Evolutionary conservation across 2,329 filamentous ascomycete species (phyloP).

Genomic region (Arthrobotrys sinensis): DNA sequence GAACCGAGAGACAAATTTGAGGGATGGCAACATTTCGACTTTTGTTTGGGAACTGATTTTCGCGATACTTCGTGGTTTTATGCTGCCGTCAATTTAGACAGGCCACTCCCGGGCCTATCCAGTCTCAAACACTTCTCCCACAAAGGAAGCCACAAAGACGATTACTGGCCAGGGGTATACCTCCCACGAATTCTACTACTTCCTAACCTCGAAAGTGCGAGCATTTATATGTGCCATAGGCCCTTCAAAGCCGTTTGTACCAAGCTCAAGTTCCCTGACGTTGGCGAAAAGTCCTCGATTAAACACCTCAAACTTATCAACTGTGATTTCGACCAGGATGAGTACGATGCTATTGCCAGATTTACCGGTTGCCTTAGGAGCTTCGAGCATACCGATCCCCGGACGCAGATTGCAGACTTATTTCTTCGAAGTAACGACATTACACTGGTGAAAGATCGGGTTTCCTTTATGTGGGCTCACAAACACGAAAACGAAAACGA

Average conservation of each 20-base stretch:
- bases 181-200: slow-evolving; percentile 15
- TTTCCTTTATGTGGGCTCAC: background rate
- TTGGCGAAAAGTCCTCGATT: slow-evolving; percentile 1
- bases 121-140: slow-evolving; percentile 25
- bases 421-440: background rate
- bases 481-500: too few species aligned
- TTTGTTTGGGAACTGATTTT: background rate
- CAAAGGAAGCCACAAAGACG: background rate
- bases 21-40: background rate
- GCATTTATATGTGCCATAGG: background rate
- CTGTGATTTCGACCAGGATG: background rate
- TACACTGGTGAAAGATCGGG: background rate
- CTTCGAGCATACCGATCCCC: background rate
- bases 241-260: background rate
- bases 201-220: slow-evolving; percentile 4
- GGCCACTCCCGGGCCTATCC: slow-evolving; percentile 6
- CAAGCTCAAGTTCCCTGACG: background rate
- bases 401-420: background rate
- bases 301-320: slow-evolving; percentile 15
- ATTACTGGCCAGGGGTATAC: background rate
- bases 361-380: background rate
- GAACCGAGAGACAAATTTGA: background rate
- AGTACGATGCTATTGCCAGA: background rate
- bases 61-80: slow-evolving; percentile 6
- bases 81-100: background rate